A percentile compares a stretch with the other conserved stretches of the same genome.
phyloP scores from a whole-genome alignment of 2,329 filamentous ascomycete species.

The Cadophora sp. region DNA sequence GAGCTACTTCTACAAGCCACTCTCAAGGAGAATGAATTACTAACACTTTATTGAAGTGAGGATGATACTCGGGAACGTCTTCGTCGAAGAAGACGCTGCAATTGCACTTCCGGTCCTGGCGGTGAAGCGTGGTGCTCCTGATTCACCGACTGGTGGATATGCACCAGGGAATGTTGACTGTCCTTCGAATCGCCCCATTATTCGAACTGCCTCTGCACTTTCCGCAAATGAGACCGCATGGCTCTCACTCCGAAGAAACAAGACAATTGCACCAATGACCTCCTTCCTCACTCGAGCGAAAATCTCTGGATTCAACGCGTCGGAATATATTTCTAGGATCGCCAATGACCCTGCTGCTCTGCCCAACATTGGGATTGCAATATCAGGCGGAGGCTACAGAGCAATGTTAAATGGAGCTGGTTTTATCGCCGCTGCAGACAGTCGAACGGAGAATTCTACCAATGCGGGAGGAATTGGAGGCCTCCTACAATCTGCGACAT shows the following conservation, averaged over 20 bases:
- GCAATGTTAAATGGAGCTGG: conserved; percentile 1
- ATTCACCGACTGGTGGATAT: conserved; percentile 1
- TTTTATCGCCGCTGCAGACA: conserved; percentile 1
- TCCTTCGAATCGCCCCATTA: conserved; percentile 1
- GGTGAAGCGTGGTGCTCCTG: neutral
- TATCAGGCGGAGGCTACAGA: conserved; percentile 1
- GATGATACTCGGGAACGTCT: neutral
- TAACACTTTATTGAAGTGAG: conserved; percentile 1
- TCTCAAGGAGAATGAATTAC: conserved; percentile 1
- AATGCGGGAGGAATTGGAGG: conserved; percentile 1
- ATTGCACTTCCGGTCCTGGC: neutral
- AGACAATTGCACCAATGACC: conserved; percentile 1
- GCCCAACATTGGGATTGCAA: conserved; percentile 1
- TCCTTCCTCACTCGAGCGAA: neutral
- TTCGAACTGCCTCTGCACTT: conserved; percentile 2
- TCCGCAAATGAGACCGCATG: conserved; percentile 1
- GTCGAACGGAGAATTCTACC: conserved; percentile 1
- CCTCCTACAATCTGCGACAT: conserved; percentile 1
- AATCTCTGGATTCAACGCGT: neutral
- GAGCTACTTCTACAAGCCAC: neutral
- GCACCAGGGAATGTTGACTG: conserved; percentile 1
- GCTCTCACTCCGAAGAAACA: conserved; percentile 3
- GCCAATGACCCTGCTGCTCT: conserved; percentile 1
- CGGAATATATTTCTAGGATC: neutral
- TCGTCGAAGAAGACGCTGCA: neutral